Conservation (phyloP, 2,329 filamentous ascomycete species). For the Herpotrichia juniperi region DNA sequence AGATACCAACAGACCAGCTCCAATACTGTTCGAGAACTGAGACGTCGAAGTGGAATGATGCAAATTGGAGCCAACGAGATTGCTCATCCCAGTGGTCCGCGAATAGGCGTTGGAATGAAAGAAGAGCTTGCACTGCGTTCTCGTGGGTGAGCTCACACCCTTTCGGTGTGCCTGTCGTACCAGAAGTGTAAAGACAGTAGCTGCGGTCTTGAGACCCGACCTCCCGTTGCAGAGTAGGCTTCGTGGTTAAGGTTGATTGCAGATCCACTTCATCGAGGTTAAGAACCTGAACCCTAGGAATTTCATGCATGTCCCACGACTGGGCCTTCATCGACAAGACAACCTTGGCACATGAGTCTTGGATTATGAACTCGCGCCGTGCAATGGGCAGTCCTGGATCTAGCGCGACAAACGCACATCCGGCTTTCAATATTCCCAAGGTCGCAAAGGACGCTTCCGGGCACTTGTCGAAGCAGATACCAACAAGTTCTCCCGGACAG, state of each 20-base stretch:
- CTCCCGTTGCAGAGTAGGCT: constrained; percentile 27
- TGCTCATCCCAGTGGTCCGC: constrained; percentile 71
- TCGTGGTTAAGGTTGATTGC: constrained; percentile 41
- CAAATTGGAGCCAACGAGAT: constrained; percentile 90
- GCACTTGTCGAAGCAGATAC: constrained; percentile 83
- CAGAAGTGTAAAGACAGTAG: constrained; percentile 87
- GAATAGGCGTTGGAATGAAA: constrained; percentile 83
- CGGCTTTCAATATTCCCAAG: constrained; percentile 80
- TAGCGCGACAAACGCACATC: constrained; percentile 80
- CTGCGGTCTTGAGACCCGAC: constrained; percentile 64
- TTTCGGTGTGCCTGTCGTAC: constrained; percentile 85
- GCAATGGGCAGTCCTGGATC: constrained; percentile 75
- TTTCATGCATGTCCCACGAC: constrained; percentile 43
- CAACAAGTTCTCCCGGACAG: constrained; percentile 67
- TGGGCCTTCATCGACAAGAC: constrained; percentile 64
- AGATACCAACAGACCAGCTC: constrained; percentile 91
- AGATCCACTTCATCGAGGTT: constrained; percentile 52
- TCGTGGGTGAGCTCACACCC: constrained; percentile 88
- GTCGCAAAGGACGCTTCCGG: constrained; percentile 84
- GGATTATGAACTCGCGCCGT: constrained; percentile 77
- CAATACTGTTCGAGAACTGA: constrained; percentile 93
- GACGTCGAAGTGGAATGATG: constrained; percentile 93
- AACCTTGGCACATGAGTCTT: constrained; percentile 71
- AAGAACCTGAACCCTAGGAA: constrained; percentile 48
- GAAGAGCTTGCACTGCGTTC: constrained; percentile 87